Conservation (phyloP, 305 asterid species). For the Striga hermonthica region DNA sequence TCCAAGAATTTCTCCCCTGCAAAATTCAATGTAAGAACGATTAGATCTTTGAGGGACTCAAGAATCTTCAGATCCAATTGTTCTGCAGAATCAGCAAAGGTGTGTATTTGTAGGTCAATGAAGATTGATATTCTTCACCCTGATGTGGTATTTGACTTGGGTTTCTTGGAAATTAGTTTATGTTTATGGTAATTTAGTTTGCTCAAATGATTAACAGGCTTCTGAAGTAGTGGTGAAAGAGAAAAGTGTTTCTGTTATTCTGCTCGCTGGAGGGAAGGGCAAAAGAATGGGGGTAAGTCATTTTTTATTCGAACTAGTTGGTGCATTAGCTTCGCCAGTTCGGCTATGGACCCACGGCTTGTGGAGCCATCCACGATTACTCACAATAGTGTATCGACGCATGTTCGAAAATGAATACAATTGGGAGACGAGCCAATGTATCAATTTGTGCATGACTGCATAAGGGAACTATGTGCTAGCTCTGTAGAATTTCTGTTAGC, state of each 20-base stretch:
- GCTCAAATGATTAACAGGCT: constrained; percentile 32
- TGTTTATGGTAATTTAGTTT: constrained; percentile 2
- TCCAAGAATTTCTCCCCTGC: constrained; percentile 31
- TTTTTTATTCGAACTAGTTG: not conserved
- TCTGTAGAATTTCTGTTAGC: too few relatives aligned
- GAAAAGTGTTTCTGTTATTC: constrained; percentile 77
- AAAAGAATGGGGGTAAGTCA: constrained; percentile 90
- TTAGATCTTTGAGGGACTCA: constrained; percentile 34
- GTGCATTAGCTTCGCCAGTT: too few relatives aligned
- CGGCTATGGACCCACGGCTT: too few relatives aligned
- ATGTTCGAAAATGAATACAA: too few relatives aligned
- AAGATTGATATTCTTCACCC: not conserved
- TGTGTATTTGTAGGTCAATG: constrained; percentile 25
- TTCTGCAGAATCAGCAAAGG: constrained; percentile 39
- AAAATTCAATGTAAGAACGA: constrained; percentile 13
- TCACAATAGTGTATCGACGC: too few relatives aligned
- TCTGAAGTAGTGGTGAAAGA: constrained; percentile 48
- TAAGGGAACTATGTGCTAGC: not conserved
- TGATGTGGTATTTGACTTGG: constrained; percentile 2
- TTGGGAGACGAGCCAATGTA: too few relatives aligned
- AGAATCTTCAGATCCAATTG: constrained; percentile 37
- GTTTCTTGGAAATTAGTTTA: not conserved
- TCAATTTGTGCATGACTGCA: not conserved
- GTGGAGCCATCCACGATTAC: too few relatives aligned
- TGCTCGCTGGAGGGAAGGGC: constrained; percentile 96